Percentiles rank a stretch among this genome's conserved stretches.
Conservation (phyloP, 2,329 filamentous ascomycete species). For the Verticillium zaregamsianum region DNA sequence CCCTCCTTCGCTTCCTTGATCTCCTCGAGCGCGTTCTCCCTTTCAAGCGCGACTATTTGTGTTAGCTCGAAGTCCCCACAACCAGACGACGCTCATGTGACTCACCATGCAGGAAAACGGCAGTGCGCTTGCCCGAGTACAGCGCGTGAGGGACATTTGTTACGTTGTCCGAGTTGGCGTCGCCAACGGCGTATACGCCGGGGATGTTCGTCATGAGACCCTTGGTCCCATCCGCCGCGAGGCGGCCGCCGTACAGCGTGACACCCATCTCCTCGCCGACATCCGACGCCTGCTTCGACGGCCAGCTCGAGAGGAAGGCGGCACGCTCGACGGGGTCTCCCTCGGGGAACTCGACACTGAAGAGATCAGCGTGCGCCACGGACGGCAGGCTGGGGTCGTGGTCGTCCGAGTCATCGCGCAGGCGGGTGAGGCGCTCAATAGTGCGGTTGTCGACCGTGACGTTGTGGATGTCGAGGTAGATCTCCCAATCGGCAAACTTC, state of each 20-base stretch:
- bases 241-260: conserved; percentile 34
- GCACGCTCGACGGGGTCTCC: conserved; percentile 39
- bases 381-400: conserved; percentile 37
- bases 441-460: conserved; percentile 53
- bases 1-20: conserved; percentile 23
- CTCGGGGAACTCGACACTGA: conserved; percentile 47
- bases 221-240: conserved; percentile 34
- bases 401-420: conserved; percentile 31
- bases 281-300: conserved; percentile 40
- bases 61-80: background rate
- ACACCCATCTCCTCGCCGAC: conserved; percentile 46
- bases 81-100: conserved; percentile 2
- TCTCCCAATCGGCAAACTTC: conserved; percentile 40
- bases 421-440: conserved; percentile 42
- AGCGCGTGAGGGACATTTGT: conserved; percentile 60
- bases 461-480: conserved; percentile 44
- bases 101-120: conserved; percentile 54
- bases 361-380: conserved; percentile 47
- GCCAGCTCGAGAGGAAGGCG: conserved; percentile 49
- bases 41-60: conserved; percentile 26
- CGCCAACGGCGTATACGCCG: conserved; percentile 55
- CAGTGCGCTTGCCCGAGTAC: conserved; percentile 53
- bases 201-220: conserved; percentile 46
- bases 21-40: conserved; percentile 30
- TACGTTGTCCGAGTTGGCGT: conserved; percentile 54